Conservation (phyloP, 169 alveolate genomes). For the Plasmodium gaboni region DNA sequence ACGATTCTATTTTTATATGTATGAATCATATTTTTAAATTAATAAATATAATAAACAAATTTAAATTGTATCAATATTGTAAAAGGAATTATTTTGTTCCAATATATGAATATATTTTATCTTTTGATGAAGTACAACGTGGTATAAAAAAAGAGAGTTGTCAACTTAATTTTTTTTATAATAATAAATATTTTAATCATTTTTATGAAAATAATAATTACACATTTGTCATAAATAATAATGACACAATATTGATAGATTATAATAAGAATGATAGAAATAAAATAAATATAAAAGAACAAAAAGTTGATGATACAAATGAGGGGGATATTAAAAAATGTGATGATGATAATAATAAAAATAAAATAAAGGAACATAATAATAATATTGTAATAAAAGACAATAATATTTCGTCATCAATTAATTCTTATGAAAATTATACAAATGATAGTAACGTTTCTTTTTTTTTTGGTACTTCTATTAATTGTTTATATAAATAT, state of each 20-base stretch:
- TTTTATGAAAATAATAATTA: slow-evolving; percentile 8
- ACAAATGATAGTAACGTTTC: not conserved
- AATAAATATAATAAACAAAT: slow-evolving; percentile 60
- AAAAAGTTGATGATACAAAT: not conserved
- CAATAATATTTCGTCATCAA: not conserved
- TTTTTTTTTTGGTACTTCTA: not conserved
- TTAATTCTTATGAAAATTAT: not conserved
- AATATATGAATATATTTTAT: slow-evolving; percentile 37
- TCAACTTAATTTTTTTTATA: not conserved
- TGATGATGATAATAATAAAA: not conserved
- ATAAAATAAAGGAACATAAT: no score
- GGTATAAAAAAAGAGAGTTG: not conserved
- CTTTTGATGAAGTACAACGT: not conserved
- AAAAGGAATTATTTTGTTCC: slow-evolving; percentile 44
- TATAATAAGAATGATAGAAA: not conserved
- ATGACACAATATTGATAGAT: slow-evolving; percentile 30
- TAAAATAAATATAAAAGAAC: not conserved
- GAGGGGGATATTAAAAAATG: not conserved
- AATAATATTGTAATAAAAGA: not conserved
- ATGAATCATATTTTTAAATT: slow-evolving; percentile 46
- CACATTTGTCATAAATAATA: slow-evolving; percentile 41
- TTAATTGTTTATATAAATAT: not conserved
- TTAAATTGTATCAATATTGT: slow-evolving; percentile 56
- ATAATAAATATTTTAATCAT: not conserved
- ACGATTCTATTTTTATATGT: not conserved